Conservation (phyloP, 116 monocot species). For the Dioscorea cayenensis region DNA sequence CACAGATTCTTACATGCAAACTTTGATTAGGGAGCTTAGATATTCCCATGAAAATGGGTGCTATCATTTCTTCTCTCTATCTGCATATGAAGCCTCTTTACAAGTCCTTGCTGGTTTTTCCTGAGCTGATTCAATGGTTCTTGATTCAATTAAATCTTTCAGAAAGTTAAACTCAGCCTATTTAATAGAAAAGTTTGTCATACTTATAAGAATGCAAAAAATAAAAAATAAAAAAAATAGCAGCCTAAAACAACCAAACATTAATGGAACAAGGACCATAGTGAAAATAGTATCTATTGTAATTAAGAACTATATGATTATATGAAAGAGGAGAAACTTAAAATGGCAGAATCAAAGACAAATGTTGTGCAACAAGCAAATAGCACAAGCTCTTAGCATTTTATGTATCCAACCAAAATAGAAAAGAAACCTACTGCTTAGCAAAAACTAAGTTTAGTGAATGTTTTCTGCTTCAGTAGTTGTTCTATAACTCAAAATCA, state of each 20-base stretch:
- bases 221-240: not conserved
- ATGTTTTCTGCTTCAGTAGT: constrained; percentile 47
- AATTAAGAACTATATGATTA: no score
- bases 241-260: not conserved
- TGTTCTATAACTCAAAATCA: constrained; percentile 37
- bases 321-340: not conserved
- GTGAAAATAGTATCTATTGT: not conserved
- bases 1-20: constrained; percentile 20
- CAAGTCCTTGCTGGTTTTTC: constrained; percentile 1
- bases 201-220: not conserved
- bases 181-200: not conserved
- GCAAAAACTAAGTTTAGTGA: constrained; percentile 43
- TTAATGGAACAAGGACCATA: not conserved
- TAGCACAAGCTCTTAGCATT: not conserved
- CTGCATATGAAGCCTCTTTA: constrained; percentile 6
- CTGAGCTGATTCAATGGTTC: constrained; percentile 40
- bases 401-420: not conserved
- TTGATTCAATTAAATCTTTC: constrained; percentile 51
- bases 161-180: constrained; percentile 64
- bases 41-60: constrained; percentile 12
- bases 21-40: not conserved
- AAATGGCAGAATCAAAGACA: no score
- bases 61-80: constrained; percentile 9
- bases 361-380: no score
- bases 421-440: not conserved